Conservation (phyloP, 1,284 basidiomycete genomes). For the Cutaneotrichosporon sp. region DNA sequence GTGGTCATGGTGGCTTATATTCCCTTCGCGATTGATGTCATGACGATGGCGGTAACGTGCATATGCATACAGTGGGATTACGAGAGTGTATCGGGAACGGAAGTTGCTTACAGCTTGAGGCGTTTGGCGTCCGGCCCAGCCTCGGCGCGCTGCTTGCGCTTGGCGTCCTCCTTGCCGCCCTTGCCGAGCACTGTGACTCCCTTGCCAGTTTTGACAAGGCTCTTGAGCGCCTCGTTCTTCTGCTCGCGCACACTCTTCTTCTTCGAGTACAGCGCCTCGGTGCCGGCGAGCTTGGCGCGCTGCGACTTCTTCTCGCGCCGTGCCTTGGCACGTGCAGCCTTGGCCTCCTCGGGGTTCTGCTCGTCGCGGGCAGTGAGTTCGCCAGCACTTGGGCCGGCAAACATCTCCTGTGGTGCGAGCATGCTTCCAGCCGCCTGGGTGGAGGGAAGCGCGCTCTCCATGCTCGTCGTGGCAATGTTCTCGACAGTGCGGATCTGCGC, state of each 20-base stretch:
- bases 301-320: conserved; percentile 73
- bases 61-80: conserved; percentile 8
- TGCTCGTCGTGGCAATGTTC: conserved; percentile 76
- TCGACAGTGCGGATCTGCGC: conserved; percentile 80
- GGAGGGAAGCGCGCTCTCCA: conserved; percentile 89
- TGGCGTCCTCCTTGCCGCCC: conserved; percentile 52
- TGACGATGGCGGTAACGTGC: neutral
- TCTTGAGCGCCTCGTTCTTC: conserved; percentile 75
- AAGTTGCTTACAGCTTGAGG: conserved; percentile 38
- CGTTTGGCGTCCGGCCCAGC: conserved; percentile 39
- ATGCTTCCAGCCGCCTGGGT: conserved; percentile 71
- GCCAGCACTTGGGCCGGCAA: conserved; percentile 60
- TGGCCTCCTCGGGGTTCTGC: conserved; percentile 82
- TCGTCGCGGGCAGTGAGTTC: conserved; percentile 69
- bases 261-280: conserved; percentile 65
- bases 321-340: conserved; percentile 66
- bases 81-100: neutral
- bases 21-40: too few relatives aligned
- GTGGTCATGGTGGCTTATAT: too few relatives aligned
- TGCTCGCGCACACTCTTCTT: conserved; percentile 65
- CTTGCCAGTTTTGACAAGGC: conserved; percentile 76
- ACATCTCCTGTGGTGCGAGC: conserved; percentile 93
- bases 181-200: conserved; percentile 83
- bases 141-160: conserved; percentile 39
- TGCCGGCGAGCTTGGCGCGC: conserved; percentile 67